Evolutionary conservation across 179 eudicot species (phyloP), one percentile per base, ranked within the genome.

Genomic region (Drosera spatulata): DNA sequence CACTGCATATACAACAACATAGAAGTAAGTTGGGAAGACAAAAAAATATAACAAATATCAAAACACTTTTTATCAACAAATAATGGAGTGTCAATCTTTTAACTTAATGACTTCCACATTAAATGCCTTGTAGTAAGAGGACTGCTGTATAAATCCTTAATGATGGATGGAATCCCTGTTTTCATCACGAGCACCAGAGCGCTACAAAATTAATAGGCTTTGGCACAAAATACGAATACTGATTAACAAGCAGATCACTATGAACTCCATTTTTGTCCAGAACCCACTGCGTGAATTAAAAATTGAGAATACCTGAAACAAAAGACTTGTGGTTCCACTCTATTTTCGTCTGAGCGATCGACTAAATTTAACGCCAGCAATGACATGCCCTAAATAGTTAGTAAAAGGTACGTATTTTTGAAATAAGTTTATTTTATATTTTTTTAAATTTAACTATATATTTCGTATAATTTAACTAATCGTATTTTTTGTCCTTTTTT

Each of bases 341-440:
- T 97, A 93, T 71, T 90, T 93, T n/a, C n/a, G n/a, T n/a, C n/a
- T n/a, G n/a, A n/a, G n/a, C 53, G 99, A 95, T 56, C 99, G 78
- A 66, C 91, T 83, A 56, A 79, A 93, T 73, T 93, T 97, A 67
- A 93, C 75, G 63, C 97, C 94, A 68, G 90, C 88, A 41, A 95
- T 85, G 41, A 90, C 80, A 70, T 95, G 88, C 56, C 94, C 91
- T 60, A 93, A n/a, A n/a, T n/a, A n/a, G n/a, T n/a, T n/a, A n/a
- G n/a, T n/a, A n/a, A n/a, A n/a, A n/a, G n/a, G n/a, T n/a, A n/a
- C n/a, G n/a, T n/a, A n/a, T n/a, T n/a, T n/a, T n/a, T n/a, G n/a
- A n/a, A n/a, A n/a, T n/a, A n/a, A n/a, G n/a, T n/a, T n/a, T n/a
- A n/a, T n/a, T n/a, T n/a, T n/a, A n/a, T n/a, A n/a, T n/a, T n/a